Base-by-base conservation (phyloP, 164 flowering plant genomes). In the Brasenia schreberi region DNA sequence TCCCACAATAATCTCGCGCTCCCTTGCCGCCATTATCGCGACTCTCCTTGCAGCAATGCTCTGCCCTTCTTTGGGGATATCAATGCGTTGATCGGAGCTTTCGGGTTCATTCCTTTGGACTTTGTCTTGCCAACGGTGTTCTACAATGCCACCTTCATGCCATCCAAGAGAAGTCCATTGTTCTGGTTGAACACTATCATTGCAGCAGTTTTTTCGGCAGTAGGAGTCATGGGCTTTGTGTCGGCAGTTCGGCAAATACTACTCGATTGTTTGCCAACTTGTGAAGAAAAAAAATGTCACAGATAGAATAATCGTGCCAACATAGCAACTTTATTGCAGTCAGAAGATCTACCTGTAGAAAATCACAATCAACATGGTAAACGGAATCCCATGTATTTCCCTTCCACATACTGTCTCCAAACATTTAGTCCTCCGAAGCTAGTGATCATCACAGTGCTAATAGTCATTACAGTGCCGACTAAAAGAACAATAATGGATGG, bases 1-100 rank as follows among this genome's bases (percentile, higher is more conserved):
- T 11, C 97, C 98, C 0, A 74, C 97, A 61, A 4, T 87, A 27
- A 60, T 87, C 18, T 67, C 73, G 7, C 74, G 97, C 59, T 84
- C 98, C 0, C 4, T 86, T 0, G 75, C 96, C 0, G 90, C 87
- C 6, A 62, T 76, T 12, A 23, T 71, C 4, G 83, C 90, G 3
- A 86, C 92, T 6, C 73, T 74, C 0, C 56, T 88, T 42, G 89
- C 92, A 9, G 90, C 96, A 14, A 90, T 93, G 98, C 83, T 93
- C 83, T 93, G 33, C 98, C 98, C 6, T 93, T 93, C 76, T 90
- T 90, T 7, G 97, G 96, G 43, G 98, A 90, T 71, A 81, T 93
- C 23, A 90, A 82, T 67, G 78, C 90, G 0, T 18, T 93, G 49
- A 74, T 85, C 5, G 98, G 98, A 14, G 89, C 98, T 5, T 82